A percentile compares a stretch with the other conserved stretches of the same genome.
phyloP scores from a whole-genome alignment of 331 rosid genomes.

The Arachis monticola region DNA sequence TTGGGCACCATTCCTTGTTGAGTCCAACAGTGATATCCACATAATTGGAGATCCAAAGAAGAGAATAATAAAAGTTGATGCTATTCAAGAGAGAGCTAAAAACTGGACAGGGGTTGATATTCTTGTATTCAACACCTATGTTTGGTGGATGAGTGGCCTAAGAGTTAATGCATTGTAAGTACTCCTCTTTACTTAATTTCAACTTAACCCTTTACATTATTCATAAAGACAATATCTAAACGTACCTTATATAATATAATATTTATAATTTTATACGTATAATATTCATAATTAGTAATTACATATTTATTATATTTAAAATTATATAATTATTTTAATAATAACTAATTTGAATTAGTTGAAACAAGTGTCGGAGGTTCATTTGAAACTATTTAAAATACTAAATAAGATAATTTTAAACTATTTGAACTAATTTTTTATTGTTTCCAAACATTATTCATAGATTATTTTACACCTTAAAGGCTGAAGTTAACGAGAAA shows the following conservation, averaged over 20 bases:
- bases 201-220: too few species aligned
- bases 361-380: too few species aligned
- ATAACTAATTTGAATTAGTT: too few species aligned
- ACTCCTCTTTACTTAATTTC: constrained; percentile 9
- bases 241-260: too few species aligned
- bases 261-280: too few species aligned
- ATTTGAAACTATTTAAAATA: too few species aligned
- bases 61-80: constrained; percentile 88
- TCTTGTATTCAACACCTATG: constrained; percentile 84
- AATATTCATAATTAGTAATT: background rate
- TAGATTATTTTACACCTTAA: background rate
- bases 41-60: constrained; percentile 80
- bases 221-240: too few species aligned
- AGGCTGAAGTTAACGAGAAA: background rate
- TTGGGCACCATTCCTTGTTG: constrained; percentile 97
- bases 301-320: too few species aligned
- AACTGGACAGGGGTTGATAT: constrained; percentile 86
- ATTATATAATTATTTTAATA: too few species aligned
- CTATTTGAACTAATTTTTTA: too few species aligned
- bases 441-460: too few species aligned
- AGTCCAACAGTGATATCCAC: constrained; percentile 77
- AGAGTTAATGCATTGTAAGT: constrained; percentile 76
- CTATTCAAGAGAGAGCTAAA: constrained; percentile 69
- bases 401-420: too few species aligned
- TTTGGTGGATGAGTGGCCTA: constrained; percentile 97